Evolutionary conservation across 306 rosid genomes (phyloP).

Genomic region (Chamaecrista fasciculata): DNA sequence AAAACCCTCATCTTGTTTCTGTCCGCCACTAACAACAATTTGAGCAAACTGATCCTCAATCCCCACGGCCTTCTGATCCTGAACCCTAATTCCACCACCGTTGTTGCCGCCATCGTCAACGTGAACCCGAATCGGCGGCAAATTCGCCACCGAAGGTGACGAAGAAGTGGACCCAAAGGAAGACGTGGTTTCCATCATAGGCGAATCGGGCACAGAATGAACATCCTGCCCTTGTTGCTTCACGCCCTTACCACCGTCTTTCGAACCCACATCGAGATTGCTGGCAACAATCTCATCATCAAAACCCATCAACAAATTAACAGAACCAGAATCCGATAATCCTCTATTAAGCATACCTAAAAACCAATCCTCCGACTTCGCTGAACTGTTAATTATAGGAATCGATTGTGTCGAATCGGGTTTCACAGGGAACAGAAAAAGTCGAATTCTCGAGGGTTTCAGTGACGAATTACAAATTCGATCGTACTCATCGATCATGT

Average conservation of each 20-base stretch:
- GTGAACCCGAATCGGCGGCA: constrained; percentile 91
- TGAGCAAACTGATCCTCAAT: constrained; percentile 92
- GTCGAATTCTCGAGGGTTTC: constrained; percentile 76
- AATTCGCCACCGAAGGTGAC: constrained; percentile 76
- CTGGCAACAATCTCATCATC: constrained; percentile 58
- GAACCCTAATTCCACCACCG: constrained; percentile 49
- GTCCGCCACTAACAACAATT: constrained; percentile 51
- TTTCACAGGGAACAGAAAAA: constrained; percentile 64
- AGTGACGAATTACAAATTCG: constrained; percentile 53
- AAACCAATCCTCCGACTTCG: constrained; percentile 83
- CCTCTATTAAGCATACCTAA: constrained; percentile 69
- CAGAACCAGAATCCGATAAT: constrained; percentile 79
- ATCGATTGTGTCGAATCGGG: constrained; percentile 87
- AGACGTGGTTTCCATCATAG: constrained; percentile 84
- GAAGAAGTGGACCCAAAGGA: constrained; percentile 94
- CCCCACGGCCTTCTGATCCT: constrained; percentile 76
- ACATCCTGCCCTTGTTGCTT: constrained; percentile 73
- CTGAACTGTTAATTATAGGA: constrained; percentile 62
- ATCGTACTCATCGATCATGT: constrained; percentile 96
- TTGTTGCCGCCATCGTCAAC: constrained; percentile 65
- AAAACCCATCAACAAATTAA: constrained; percentile 69
- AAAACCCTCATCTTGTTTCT: constrained; percentile 71
- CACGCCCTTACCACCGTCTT: constrained; percentile 55
- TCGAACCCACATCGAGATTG: constrained; percentile 46
- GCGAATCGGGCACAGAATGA: constrained; percentile 96